Evolutionary conservation across 495 filamentous ascomycete species (phyloP).

Genomic region (Xylaria grammica): DNA sequence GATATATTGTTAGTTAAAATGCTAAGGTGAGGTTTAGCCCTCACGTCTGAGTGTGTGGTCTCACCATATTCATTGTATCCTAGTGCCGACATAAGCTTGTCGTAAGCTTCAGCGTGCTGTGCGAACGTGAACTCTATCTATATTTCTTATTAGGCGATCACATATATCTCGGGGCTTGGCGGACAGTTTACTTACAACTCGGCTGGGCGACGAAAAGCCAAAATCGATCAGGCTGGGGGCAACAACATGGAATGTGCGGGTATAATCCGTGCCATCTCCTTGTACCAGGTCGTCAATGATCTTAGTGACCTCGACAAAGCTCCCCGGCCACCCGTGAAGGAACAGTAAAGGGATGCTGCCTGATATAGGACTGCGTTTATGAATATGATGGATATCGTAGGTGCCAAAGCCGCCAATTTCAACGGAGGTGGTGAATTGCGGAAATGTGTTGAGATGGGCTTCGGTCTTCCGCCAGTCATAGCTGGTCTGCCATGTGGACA

Average conservation of each 20-base stretch:
- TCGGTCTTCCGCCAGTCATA: conserved; percentile 50
- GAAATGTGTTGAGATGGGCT: conserved; percentile 53
- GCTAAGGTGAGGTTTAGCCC: too few relatives aligned
- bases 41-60: background rate
- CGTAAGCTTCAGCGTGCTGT: conserved; percentile 61
- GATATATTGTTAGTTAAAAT: background rate
- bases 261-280: conserved; percentile 35
- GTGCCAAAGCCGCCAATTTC: conserved; percentile 43
- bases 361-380: conserved; percentile 48
- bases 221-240: conserved; percentile 69
- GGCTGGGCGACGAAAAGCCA: conserved; percentile 55
- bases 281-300: conserved; percentile 57
- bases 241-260: conserved; percentile 65
- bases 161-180: background rate
- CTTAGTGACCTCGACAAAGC: conserved; percentile 68
- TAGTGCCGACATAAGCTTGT: conserved; percentile 67
- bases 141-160: background rate
- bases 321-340: conserved; percentile 68
- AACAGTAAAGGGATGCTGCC: conserved; percentile 61
- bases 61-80: conserved; percentile 62
- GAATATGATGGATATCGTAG: conserved; percentile 54
- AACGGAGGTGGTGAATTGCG: conserved; percentile 55
- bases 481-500: conserved; percentile 48
- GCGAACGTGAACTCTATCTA: conserved; percentile 2
- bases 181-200: conserved; percentile 29